Evolutionary conservation across 495 filamentous ascomycete species (phyloP).

Genomic region (Penicillium waksmanii): DNA sequence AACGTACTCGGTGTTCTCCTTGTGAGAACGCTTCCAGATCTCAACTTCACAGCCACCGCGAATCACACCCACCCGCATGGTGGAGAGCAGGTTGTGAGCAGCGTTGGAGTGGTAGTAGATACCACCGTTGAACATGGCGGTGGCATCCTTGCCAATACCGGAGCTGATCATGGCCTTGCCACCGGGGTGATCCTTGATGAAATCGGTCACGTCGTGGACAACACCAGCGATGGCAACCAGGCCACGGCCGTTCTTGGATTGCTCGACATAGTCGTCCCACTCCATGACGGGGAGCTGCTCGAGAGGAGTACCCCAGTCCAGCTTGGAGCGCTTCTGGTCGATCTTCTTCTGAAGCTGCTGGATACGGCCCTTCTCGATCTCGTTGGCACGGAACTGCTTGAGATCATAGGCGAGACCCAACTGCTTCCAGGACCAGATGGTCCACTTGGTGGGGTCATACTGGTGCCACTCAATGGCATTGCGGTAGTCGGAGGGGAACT

Average conservation of each 20-base stretch:
- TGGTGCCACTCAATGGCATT: conserved; percentile 98
- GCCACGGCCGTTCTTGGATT: conserved; percentile 84
- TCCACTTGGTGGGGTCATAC: conserved; percentile 99
- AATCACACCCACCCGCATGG: conserved; percentile 95
- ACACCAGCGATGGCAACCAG: conserved; percentile 91
- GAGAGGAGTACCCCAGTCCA: conserved; percentile 95
- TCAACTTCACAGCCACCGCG: conserved; percentile 97
- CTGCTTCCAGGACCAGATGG: conserved; percentile 92
- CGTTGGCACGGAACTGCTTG: conserved; percentile 96
- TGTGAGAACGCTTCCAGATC: conserved; percentile 96
- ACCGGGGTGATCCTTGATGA: conserved; percentile 97
- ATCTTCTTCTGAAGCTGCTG: conserved; percentile 99
- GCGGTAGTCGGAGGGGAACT: conserved; percentile 98
- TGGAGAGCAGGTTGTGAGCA: conserved; percentile 94
- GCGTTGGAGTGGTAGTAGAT: conserved; percentile 98
- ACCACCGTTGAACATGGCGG: conserved; percentile 98
- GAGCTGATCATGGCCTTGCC: conserved; percentile 93
- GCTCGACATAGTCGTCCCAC: conserved; percentile 92
- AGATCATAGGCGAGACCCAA: conserved; percentile 92
- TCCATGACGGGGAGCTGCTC: conserved; percentile 94
- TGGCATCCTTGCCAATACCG: conserved; percentile 95
- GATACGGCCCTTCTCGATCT: conserved; percentile 97
- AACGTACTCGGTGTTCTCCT: conserved; percentile 78
- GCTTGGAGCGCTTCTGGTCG: conserved; percentile 87
- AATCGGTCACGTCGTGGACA: conserved; percentile 91